Conservation (phyloP, 1,139 yeast species). For the Yarrowia galli region DNA sequence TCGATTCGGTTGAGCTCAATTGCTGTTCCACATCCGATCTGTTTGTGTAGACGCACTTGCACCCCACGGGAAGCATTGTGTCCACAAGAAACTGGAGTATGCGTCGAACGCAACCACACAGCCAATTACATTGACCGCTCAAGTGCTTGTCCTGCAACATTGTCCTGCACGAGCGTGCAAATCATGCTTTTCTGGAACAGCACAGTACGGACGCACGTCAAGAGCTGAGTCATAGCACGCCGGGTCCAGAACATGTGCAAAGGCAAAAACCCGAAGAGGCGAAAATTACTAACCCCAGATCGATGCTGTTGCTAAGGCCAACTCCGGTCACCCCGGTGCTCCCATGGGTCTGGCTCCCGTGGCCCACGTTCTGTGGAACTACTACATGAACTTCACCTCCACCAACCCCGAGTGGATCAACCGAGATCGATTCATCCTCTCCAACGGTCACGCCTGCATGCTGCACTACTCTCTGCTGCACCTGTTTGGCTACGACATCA, state of each 20-base stretch:
- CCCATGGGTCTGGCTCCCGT: slow-evolving; percentile 98
- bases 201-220: not conserved
- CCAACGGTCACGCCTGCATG: slow-evolving; percentile 98
- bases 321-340: slow-evolving; percentile 99
- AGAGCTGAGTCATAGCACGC: slow-evolving; percentile 18
- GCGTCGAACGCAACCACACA: not conserved
- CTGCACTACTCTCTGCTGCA: slow-evolving; percentile 85
- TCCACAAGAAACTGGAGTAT: too few relatives aligned
- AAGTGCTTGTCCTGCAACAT: not conserved
- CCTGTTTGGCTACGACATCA: slow-evolving; percentile 81
- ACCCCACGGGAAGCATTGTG: not conserved
- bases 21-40: not conserved
- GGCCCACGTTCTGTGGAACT: slow-evolving; percentile 76
- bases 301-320: slow-evolving; percentile 87
- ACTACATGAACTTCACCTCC: slow-evolving; percentile 83
- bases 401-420: slow-evolving; percentile 90
- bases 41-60: not conserved
- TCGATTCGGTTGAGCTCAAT: not conserved
- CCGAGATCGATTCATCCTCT: slow-evolving; percentile 93
- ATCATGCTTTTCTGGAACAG: not conserved
- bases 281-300: slow-evolving; percentile 35
- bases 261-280: not conserved
- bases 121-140: slow-evolving; percentile 1
- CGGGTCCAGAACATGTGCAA: too few relatives aligned
- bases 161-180: not conserved